Conservation (phyloP, 495 filamentous ascomycete genomes). For the Penicillium silybi region DNA sequence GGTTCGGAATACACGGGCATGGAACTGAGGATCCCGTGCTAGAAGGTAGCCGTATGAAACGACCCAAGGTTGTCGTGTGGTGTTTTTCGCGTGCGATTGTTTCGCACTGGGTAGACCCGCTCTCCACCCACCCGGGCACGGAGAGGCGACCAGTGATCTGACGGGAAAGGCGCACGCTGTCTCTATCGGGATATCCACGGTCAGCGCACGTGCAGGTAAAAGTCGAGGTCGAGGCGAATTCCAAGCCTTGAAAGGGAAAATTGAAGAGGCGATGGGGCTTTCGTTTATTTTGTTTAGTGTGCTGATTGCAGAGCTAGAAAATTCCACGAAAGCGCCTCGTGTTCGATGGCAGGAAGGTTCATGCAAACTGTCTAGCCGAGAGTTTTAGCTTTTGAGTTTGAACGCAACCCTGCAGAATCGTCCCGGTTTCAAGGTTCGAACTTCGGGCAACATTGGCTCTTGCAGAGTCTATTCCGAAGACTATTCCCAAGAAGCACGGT, state of each 20-base stretch:
- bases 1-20: not conserved
- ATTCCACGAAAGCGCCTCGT: not conserved
- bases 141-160: conserved; percentile 1
- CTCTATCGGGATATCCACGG: not conserved
- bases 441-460: not conserved
- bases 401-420: not conserved
- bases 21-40: not conserved
- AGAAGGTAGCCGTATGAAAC: not conserved
- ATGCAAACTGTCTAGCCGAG: not conserved
- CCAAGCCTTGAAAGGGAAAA: not conserved
- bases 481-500: not conserved
- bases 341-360: not conserved
- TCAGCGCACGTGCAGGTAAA: conserved; percentile 3
- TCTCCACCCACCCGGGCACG: not conserved
- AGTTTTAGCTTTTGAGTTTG: not conserved
- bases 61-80: not conserved
- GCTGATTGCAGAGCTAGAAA: not conserved
- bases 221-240: not conserved
- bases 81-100: not conserved
- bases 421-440: not conserved
- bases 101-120: conserved; percentile 7
- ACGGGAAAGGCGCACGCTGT: conserved; percentile 4
- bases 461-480: not conserved
- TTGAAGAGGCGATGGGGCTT: not conserved
- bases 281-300: not conserved